Conservation (phyloP, 345 rosid species). For the Populus euphratica region DNA sequence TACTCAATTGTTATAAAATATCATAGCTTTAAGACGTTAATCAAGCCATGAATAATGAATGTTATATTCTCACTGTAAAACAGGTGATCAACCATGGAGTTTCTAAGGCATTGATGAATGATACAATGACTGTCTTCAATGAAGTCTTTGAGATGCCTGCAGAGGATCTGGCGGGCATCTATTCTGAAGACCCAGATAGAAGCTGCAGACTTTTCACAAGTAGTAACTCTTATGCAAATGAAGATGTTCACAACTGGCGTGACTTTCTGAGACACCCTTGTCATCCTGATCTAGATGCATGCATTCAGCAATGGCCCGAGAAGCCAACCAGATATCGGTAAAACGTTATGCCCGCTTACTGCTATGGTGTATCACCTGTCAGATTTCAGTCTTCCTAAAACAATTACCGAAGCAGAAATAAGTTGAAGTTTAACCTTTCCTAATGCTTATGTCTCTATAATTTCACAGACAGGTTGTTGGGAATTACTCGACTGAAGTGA, state of each 20-base stretch:
- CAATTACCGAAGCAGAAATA: not conserved
- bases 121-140: conserved; percentile 19
- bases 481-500: conserved; percentile 14
- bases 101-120: conserved; percentile 19
- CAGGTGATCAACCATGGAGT: conserved; percentile 43
- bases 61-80: not conserved
- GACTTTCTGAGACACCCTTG: not conserved
- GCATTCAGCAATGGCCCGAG: not conserved
- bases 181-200: too few species aligned
- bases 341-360: not conserved
- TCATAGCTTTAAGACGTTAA: not conserved
- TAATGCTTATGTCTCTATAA: not conserved
- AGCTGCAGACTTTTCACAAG: too few species aligned
- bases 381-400: not conserved
- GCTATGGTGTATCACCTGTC: not conserved
- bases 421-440: not conserved
- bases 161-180: not conserved
- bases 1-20: too few species aligned
- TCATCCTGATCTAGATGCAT: not conserved
- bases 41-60: not conserved
- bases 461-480: conserved; percentile 19
- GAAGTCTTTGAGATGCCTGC: conserved; percentile 34
- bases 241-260: not conserved
- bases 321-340: not conserved
- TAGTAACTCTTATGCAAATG: not conserved